Evolutionary conservation across 139 green algal species (phyloP), one percentile per base, ranked within the genome.

Genomic region (Bryopsis sp.): DNA sequence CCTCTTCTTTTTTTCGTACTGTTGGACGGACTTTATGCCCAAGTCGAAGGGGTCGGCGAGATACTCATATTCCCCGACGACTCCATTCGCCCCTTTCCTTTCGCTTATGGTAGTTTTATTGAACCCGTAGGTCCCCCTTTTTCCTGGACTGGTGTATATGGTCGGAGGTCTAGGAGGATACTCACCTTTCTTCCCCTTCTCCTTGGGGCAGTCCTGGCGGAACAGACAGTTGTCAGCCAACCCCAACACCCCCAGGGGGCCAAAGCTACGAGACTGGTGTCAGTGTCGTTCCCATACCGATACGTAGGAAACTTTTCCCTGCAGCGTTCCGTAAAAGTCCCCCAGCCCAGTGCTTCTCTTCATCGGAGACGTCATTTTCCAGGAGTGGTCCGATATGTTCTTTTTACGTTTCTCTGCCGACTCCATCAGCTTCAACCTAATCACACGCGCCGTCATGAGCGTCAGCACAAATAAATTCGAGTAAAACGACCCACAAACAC

Each of bases 121-220:
- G 11, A 58, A 64, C 0, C 77, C 77, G 54, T 77, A 80, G 28
- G 46, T 39, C 33, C 85, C 85, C 60, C 81, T 84, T 64, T 91
- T 91, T 29, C 72, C 68, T 24, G 83, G 81, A 1, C 32, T 70
- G 19, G 84, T 90, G 46, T 83, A 79, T 34, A 89, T 80, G 50
- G 81, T 83, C 8, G 70, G 76, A 0, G 83, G 79, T 35, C 74
- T 39, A 37, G 31, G 35, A 31, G 48, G 29, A 0, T 84, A 33
- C 19, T 86, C 79, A 0, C 68, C 79, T 43, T 80, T 83, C 28
- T 75, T 81, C 64, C 75, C 78, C 29, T 75, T 73, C 32, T 54
- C n/a, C n/a, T n/a, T n/a, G n/a, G n/a, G n/a, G n/a, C n/a, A n/a
- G n/a, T n/a, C n/a, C n/a, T n/a, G n/a, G n/a, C n/a, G n/a, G n/a